A percentile compares a stretch with the other conserved stretches of the same genome.
Conservation (phyloP, 805 yeast species). For the Myxozyma lipomycoides region DNA sequence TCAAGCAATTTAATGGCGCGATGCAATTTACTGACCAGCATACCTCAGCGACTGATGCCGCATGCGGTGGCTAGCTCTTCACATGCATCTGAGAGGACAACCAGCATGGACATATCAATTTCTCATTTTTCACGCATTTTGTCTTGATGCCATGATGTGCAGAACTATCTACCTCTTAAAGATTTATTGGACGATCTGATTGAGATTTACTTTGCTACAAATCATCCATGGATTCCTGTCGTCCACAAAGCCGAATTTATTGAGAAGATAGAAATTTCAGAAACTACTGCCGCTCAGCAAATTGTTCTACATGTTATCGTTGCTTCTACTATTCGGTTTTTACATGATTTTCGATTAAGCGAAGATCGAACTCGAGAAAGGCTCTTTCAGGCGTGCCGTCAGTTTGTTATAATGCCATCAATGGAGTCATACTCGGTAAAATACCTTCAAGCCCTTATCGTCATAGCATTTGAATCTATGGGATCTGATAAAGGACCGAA, state of each 20-base stretch:
- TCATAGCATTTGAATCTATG: slow-evolving; percentile 14
- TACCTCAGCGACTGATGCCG: too few relatives aligned
- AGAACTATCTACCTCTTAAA: slow-evolving; percentile 9
- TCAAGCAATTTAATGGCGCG: background rate
- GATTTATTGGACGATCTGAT: slow-evolving; percentile 8
- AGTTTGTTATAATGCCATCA: slow-evolving; percentile 6
- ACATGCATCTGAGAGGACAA: background rate
- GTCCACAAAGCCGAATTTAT: slow-evolving; percentile 3
- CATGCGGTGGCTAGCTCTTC: too few relatives aligned
- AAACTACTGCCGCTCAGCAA: background rate
- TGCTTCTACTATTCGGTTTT: slow-evolving; percentile 3
- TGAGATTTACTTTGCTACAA: slow-evolving; percentile 9
- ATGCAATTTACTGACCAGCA: background rate
- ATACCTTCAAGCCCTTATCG: slow-evolving; percentile 12
- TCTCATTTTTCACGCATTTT: background rate
- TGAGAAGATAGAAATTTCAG: background rate
- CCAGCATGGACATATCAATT: background rate
- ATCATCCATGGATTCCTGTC: slow-evolving; percentile 18
- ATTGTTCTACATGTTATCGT: slow-evolving; percentile 12
- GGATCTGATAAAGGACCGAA: slow-evolving; percentile 12
- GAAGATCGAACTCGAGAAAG: slow-evolving; percentile 4
- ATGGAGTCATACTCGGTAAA: slow-evolving; percentile 11
- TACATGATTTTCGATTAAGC: slow-evolving; percentile 4
- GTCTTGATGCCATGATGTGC: background rate
- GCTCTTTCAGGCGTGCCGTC: slow-evolving; percentile 9